A percentile compares a stretch with the other conserved stretches of the same genome.
Conservation (phyloP, 2,329 filamentous ascomycete genomes). For the Stagonosporopsis cucurbitacearum region DNA sequence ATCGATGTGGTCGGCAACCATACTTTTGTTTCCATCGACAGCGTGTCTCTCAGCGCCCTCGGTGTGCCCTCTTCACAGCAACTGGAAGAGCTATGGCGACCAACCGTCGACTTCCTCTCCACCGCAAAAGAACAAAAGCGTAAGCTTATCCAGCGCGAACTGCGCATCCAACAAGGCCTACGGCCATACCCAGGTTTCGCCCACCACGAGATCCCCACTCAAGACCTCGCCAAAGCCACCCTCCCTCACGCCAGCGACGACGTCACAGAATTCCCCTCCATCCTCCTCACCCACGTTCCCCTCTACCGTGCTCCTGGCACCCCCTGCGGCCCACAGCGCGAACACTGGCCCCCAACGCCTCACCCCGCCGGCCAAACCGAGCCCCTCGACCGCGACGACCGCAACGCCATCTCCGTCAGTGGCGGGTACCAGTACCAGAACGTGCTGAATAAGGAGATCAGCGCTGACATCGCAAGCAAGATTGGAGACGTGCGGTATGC, state of each 20-base stretch:
- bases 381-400: slow-evolving; percentile 66
- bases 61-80: slow-evolving; percentile 60
- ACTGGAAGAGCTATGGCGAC: slow-evolving; percentile 71
- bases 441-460: slow-evolving; percentile 79
- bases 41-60: slow-evolving; percentile 82
- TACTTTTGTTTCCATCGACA: slow-evolving; percentile 90
- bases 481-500: slow-evolving; percentile 83
- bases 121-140: slow-evolving; percentile 69
- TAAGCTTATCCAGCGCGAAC: slow-evolving; percentile 71
- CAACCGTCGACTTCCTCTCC: slow-evolving; percentile 77
- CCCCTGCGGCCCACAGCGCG: slow-evolving; percentile 84
- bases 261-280: slow-evolving; percentile 76
- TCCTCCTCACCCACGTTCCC: slow-evolving; percentile 90
- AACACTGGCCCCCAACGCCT: slow-evolving; percentile 77
- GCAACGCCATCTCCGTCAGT: slow-evolving; percentile 78
- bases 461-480: slow-evolving; percentile 74
- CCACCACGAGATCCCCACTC: slow-evolving; percentile 66
- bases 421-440: slow-evolving; percentile 97
- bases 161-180: slow-evolving; percentile 70
- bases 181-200: slow-evolving; percentile 61
- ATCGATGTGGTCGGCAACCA: slow-evolving; percentile 94
- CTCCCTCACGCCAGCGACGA: slow-evolving; percentile 49
- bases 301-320: slow-evolving; percentile 82
- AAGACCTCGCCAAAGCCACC: slow-evolving; percentile 45
- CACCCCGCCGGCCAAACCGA: slow-evolving; percentile 64